These are phyloP conservation scores for Hypomyces rosellus DNA, from an alignment of 2,329 filamentous ascomycete species.

Conservation along the genomic window DNA sequence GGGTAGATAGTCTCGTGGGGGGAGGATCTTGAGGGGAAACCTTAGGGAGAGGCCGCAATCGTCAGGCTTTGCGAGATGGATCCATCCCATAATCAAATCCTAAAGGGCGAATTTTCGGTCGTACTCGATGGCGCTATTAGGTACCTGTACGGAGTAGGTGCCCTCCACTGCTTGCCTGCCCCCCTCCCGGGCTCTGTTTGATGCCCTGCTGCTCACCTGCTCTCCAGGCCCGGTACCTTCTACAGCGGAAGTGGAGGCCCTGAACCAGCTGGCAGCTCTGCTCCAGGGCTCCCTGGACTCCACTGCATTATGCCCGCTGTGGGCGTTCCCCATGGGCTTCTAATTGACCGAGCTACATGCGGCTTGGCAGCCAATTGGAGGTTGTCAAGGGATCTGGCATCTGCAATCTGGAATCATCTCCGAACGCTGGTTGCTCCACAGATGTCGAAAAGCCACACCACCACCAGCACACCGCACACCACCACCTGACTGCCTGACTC, in stretches of 20 bases:
- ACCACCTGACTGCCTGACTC: too few relatives aligned
- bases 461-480: too few relatives aligned
- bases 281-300: background rate
- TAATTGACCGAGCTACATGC: slow-evolving; percentile 17
- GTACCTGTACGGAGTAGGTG: background rate
- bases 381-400: slow-evolving; percentile 1
- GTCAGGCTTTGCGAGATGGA: too few relatives aligned
- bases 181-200: too few relatives aligned
- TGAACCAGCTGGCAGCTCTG: too few relatives aligned
- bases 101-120: slow-evolving; percentile 29
- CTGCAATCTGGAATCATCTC: slow-evolving; percentile 11
- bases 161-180: background rate
- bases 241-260: background rate
- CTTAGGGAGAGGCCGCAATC: slow-evolving; percentile 4
- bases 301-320: too few relatives aligned
- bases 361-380: slow-evolving; percentile 10
- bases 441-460: too few relatives aligned
- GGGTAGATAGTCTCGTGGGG: background rate
- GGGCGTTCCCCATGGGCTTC: background rate
- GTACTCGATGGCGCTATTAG: slow-evolving; percentile 25
- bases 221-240: background rate
- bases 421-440: background rate
- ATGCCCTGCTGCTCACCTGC: background rate
- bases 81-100: slow-evolving; percentile 4
- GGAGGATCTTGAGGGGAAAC: slow-evolving; percentile 4